Base-by-base conservation (phyloP, 257 asterid genomes). In the Solanum rostratum region DNA sequence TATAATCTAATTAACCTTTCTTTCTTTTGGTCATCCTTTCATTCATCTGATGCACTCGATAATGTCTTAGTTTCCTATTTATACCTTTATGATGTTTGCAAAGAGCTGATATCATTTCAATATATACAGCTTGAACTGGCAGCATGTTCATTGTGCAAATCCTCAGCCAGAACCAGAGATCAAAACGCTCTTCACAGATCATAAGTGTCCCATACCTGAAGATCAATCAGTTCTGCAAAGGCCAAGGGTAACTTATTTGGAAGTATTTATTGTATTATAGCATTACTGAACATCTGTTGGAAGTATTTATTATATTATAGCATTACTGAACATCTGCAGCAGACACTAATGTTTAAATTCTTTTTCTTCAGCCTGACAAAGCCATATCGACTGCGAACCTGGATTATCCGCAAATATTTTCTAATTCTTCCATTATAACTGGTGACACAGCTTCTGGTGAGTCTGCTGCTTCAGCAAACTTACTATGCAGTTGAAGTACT, bases 91-190 rank as follows among this genome's bases (percentile, higher is more conserved):
- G 43, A 52, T 80, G 27, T 82, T 57, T 41, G 55, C 59, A 76
- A 41, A 83, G 37, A 60, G 22, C 71, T 87, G 70, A 82, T 88
- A 82, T 79, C 41, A 41, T 79, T 37, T 85, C 30, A 80, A 43
- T 45, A 50, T 80, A 20, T 91, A 89, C 93, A 92, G 96, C 91
- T 95, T 95, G 92, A 95, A 95, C 86, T 95, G 97, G 98, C 98
- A 92, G 92, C 98, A 92, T 84, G 73, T 86, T 54, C 97, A 87
- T 78, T 92, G 98, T 76, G 85, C 88, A 10, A 55, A 90, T 83
- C 98, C 97, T 90, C 91, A 87, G 87, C 87, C 89, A 30, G 93
- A 88, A 50, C 97, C 98, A 8, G 90, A 85, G 74, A 89, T 93
- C 4, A 88, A 86, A 68, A 89, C 93, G 33, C 92, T 95, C 65